Evolutionary conservation across 192 early-diverging fungal genomes (phyloP).

Genomic region (Gorgonomyces haynaldii): DNA sequence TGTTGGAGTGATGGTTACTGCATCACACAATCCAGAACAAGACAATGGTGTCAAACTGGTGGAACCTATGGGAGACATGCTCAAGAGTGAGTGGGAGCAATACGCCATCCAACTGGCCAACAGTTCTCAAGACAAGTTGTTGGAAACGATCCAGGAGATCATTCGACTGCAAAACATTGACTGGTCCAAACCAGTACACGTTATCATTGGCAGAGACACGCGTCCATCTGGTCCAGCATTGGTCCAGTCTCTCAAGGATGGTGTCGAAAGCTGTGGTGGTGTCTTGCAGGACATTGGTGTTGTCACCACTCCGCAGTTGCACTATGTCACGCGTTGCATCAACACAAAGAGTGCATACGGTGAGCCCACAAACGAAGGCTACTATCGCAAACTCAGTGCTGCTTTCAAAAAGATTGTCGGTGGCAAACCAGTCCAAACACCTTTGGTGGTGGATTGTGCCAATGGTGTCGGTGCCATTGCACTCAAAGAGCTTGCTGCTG

Average conservation of each 20-base stretch:
- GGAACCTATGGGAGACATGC: constrained; percentile 98
- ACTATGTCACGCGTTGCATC: constrained; percentile 82
- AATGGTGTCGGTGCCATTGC: constrained; percentile 96
- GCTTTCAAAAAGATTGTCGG: constrained; percentile 75
- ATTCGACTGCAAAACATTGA: constrained; percentile 59
- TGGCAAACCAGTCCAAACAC: constrained; percentile 55
- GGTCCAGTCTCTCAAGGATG: constrained; percentile 68
- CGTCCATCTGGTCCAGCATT: constrained; percentile 79
- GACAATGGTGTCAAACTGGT: constrained; percentile 99
- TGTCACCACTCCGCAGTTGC: constrained; percentile 92
- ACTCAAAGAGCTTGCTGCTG: constrained; percentile 59
- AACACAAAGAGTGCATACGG: constrained; percentile 79
- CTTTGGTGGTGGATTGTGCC: constrained; percentile 78
- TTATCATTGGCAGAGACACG: constrained; percentile 88
- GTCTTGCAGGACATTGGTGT: constrained; percentile 70
- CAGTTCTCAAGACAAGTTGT: constrained; percentile 53
- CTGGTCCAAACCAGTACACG: constrained; percentile 33
- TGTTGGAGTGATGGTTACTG: constrained; percentile 98
- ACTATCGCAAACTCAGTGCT: constrained; percentile 76
- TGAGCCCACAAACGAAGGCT: constrained; percentile 80
- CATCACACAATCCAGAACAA: constrained; percentile 93
- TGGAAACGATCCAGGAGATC: constrained; percentile 52
- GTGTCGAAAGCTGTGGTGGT: constrained; percentile 60
- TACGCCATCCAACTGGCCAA: constrained; percentile 87
- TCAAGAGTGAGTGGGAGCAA: constrained; percentile 87